Percentiles rank a stretch among this genome's conserved stretches.
phyloP scores from a whole-genome alignment of 1,284 basidiomycete species.

The Ganoderma boninense region DNA sequence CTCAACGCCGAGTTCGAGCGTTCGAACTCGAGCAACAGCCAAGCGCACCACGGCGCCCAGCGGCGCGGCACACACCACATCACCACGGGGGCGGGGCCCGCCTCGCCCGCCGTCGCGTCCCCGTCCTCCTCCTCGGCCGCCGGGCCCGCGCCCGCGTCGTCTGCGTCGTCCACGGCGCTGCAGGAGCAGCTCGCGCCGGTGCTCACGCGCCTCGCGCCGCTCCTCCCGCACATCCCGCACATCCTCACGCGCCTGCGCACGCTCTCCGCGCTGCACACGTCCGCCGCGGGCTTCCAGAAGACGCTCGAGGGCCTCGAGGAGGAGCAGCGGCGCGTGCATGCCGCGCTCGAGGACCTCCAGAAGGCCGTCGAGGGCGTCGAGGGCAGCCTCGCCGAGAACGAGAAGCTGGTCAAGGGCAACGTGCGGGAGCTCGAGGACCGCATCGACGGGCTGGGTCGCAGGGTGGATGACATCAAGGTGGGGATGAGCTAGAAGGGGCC shows the following conservation, averaged over 20 bases:
- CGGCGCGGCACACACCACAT: conserved; percentile 34
- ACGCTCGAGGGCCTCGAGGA: conserved; percentile 76
- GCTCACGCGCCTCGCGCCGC: conserved; percentile 84
- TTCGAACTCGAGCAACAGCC: conserved; percentile 62
- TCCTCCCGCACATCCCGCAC: conserved; percentile 90
- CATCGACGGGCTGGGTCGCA: conserved; percentile 46
- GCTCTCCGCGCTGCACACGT: conserved; percentile 83
- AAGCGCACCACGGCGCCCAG: conserved; percentile 42
- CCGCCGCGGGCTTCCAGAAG: conserved; percentile 81
- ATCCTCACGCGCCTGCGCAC: conserved; percentile 90
- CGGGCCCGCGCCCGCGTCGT: conserved; percentile 44
- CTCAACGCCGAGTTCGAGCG: conserved; percentile 94
- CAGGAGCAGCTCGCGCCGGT: conserved; percentile 79
- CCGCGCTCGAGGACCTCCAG: conserved; percentile 73
- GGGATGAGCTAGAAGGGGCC: conserved; percentile 13
- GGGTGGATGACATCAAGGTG: conserved; percentile 40
- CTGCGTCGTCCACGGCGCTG: conserved; percentile 42
- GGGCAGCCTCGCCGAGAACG: conserved; percentile 80
- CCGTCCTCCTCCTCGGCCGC: conserved; percentile 43
- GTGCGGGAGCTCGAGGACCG: conserved; percentile 58
- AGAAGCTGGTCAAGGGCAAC: conserved; percentile 69
- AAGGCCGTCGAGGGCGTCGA: conserved; percentile 77
- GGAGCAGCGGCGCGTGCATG: conserved; percentile 69
- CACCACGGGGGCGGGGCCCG: conserved; percentile 12
- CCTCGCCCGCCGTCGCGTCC: conserved; percentile 38